Percentiles rank a stretch among this genome's conserved stretches.
Conservation (phyloP, 495 filamentous ascomycete genomes). For the Hypoxylon crocopeplum region DNA sequence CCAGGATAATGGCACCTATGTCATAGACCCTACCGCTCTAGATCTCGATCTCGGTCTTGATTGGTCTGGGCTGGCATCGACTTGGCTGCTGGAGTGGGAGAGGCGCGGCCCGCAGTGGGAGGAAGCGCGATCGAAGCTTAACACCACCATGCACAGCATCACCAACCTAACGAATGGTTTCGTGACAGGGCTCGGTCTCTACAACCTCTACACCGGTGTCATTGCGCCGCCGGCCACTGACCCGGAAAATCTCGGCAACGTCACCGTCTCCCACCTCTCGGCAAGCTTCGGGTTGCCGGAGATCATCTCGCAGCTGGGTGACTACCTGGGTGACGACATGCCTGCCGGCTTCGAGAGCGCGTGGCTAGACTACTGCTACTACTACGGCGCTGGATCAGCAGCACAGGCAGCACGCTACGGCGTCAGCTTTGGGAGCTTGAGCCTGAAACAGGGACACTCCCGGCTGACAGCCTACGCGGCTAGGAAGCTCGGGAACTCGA, state of each 20-base stretch:
- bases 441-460: slow-evolving; percentile 52
- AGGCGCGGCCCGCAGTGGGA: slow-evolving; percentile 52
- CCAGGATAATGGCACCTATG: slow-evolving; percentile 44
- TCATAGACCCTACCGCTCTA: slow-evolving; percentile 51
- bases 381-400: slow-evolving; percentile 40
- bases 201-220: slow-evolving; percentile 48
- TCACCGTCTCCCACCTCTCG: slow-evolving; percentile 51
- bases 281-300: slow-evolving; percentile 57
- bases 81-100: slow-evolving; percentile 58
- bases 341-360: slow-evolving; percentile 45
- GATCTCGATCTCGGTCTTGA: slow-evolving; percentile 56
- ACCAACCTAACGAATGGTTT: slow-evolving; percentile 54
- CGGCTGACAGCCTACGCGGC: slow-evolving; percentile 53
- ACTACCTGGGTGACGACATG: slow-evolving; percentile 40
- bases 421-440: slow-evolving; percentile 45
- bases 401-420: slow-evolving; percentile 54
- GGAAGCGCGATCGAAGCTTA: slow-evolving; percentile 47
- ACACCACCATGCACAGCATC: slow-evolving; percentile 49
- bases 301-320: slow-evolving; percentile 49
- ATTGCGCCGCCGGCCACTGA: slow-evolving; percentile 51
- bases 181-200: slow-evolving; percentile 54
- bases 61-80: slow-evolving; percentile 55
- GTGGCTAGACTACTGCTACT: slow-evolving; percentile 58
- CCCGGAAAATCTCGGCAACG: slow-evolving; percentile 47
- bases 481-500: slow-evolving; percentile 38